Base-by-base conservation (phyloP, 2,329 filamentous ascomycete genomes). In the Penicillium polonicum region DNA sequence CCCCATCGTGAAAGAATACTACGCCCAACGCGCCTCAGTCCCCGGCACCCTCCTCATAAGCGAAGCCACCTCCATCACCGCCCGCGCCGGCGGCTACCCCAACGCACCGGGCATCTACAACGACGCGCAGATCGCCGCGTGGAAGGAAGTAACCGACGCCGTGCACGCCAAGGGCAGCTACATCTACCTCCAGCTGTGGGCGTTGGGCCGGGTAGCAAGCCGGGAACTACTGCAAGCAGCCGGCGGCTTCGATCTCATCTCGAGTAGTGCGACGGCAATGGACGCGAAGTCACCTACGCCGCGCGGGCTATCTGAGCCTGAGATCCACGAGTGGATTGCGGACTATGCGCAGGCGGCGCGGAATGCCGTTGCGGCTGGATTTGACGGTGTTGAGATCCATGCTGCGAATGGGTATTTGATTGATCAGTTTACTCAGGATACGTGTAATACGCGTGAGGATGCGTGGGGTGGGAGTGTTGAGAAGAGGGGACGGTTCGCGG, bases 161-260 rank as follows among this genome's bases (percentile, higher is more conserved):
- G 85, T 90, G 0, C 88, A 90, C 68, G 77, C 76, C 23, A 86
- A 86, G 64, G 83, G 83, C 5, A 81, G 79, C 19, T 84, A 79
- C 67, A 85, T 89, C 51, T 88, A 79, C 72, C 70, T 80, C 2
- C 88, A 90, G 67, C 76, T 90, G 0, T 88, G 85, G 79, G 81
- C 80, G 0, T 74, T 85, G 6, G 86, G 88, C 5, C 81, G 87
- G 4, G 79, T 80, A 3, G 82, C 82, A 0, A 70, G 76, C 58
- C 68, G 73, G 0, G 59, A 70, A 1, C 65, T 75, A 5, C 63
- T 70, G 13, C 49, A 59, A 17, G 45, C 62, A 2, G 54, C 60
- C 4, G 62, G 62, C 17, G 54, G 50, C 0, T 52, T 48, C 41
- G 61, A 64, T 2, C 8, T 69, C 5, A 50, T 69, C 29, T 68